Evolutionary conservation across 257 asterid species (phyloP).

Genomic region (Handroanthus guayacan): DNA sequence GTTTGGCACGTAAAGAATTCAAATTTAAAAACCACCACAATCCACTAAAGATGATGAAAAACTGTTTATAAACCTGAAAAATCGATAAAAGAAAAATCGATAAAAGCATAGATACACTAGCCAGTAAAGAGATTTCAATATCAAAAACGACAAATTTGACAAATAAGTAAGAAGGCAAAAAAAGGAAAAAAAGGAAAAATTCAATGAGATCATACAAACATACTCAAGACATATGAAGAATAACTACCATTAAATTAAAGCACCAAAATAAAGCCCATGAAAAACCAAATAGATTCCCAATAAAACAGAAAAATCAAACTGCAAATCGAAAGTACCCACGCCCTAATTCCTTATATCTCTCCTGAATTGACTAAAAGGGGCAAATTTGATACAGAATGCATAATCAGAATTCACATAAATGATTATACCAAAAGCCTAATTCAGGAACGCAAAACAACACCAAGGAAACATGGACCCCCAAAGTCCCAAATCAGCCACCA

Average conservation of each 20-base stretch:
- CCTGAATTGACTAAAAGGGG: neutral
- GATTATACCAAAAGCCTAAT: slow-evolving; percentile 36
- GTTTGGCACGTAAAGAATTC: neutral
- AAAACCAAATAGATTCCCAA: slow-evolving; percentile 8
- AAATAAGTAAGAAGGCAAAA: neutral
- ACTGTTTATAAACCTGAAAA: neutral
- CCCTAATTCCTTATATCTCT: slow-evolving; percentile 13
- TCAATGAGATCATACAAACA: slow-evolving; percentile 5
- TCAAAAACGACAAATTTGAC: neutral
- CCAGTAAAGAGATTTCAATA: neutral
- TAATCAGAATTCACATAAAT: slow-evolving; percentile 24
- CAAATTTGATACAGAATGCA: neutral
- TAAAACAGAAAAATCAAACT: slow-evolving; percentile 5
- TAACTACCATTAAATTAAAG: neutral
- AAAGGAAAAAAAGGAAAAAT: neutral
- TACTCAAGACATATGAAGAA: slow-evolving; percentile 12
- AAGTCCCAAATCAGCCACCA: slow-evolving; percentile 43
- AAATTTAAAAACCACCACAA: neutral
- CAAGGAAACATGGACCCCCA: slow-evolving; percentile 38
- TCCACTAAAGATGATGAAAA: slow-evolving; percentile 24
- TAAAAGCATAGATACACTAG: slow-evolving; percentile 18
- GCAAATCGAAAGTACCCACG: slow-evolving; percentile 6
- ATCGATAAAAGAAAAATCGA: neutral
- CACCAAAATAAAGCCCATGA: slow-evolving; percentile 19
- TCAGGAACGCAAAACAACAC: slow-evolving; percentile 43